Evolutionary conservation across 345 rosid species (phyloP).

Genomic region (Camelina hispida): DNA sequence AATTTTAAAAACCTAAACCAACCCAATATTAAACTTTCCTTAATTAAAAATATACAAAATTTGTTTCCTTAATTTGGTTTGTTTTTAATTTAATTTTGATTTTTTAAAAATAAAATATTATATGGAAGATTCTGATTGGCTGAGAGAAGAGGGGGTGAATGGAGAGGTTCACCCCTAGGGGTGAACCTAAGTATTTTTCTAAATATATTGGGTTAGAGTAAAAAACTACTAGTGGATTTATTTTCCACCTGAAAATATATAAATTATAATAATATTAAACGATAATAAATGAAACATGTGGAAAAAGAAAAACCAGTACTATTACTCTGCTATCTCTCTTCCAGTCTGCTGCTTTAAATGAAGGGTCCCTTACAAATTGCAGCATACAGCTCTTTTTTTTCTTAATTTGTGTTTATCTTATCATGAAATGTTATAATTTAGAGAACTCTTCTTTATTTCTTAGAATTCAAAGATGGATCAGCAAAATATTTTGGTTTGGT

Average conservation of each 20-base stretch:
- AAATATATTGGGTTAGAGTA: too few species aligned
- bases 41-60: too few species aligned
- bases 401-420: background rate
- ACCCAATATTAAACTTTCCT: too few species aligned
- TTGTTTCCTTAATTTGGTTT: too few species aligned
- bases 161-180: too few species aligned
- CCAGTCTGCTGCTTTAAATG: constrained; percentile 16
- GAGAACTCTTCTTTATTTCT: background rate
- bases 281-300: constrained; percentile 24
- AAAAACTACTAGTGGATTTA: constrained; percentile 1
- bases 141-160: too few species aligned
- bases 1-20: too few species aligned
- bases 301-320: constrained; percentile 1
- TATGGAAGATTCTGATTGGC: too few species aligned
- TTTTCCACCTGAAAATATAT: constrained; percentile 25
- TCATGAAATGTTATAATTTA: background rate
- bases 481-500: constrained; percentile 3
- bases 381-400: background rate
- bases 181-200: too few species aligned
- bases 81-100: too few species aligned
- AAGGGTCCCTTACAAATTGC: background rate
- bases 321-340: background rate
- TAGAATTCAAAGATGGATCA: constrained; percentile 2
- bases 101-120: too few species aligned
- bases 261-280: background rate